Conservation (phyloP, 192 early-diverging fungal genomes). For the Backusella liffmaniae region DNA sequence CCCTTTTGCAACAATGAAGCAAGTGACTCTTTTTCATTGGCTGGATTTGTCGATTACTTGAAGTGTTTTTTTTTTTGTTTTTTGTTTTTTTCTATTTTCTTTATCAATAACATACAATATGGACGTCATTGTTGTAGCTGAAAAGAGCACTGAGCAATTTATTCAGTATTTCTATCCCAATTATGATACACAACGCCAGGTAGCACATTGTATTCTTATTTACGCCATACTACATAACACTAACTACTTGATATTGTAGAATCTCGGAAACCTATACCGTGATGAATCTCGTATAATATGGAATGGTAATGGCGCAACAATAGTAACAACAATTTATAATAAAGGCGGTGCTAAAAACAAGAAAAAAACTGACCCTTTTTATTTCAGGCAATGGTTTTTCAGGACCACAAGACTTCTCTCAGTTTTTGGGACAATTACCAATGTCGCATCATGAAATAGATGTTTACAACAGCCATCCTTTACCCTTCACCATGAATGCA, state of each 20-base stretch:
- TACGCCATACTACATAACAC: neutral
- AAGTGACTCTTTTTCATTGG: slow-evolving; percentile 1
- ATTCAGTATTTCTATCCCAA: slow-evolving; percentile 46
- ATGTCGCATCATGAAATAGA: slow-evolving; percentile 41
- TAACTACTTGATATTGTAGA: slow-evolving; percentile 8
- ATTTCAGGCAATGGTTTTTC: slow-evolving; percentile 44
- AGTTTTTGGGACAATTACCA: slow-evolving; percentile 43
- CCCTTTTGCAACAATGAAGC: neutral
- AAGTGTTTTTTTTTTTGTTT: neutral
- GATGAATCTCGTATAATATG: slow-evolving; percentile 51
- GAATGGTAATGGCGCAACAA: slow-evolving; percentile 41
- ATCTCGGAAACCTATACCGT: slow-evolving; percentile 43
- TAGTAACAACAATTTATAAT: neutral
- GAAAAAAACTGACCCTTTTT: neutral
- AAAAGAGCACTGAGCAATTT: slow-evolving; percentile 50
- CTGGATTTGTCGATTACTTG: neutral
- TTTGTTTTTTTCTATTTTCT: neutral
- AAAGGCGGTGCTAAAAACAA: too few relatives aligned
- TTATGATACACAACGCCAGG: slow-evolving; percentile 42
- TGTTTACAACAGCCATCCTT: slow-evolving; percentile 50
- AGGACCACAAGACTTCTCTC: slow-evolving; percentile 42
- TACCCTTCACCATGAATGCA: slow-evolving; percentile 35
- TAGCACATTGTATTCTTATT: slow-evolving; percentile 19
- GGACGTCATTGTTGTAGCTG: slow-evolving; percentile 34
- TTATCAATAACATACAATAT: neutral